Conservation (phyloP, 495 filamentous ascomycete species). For the Cercophora sp. region DNA sequence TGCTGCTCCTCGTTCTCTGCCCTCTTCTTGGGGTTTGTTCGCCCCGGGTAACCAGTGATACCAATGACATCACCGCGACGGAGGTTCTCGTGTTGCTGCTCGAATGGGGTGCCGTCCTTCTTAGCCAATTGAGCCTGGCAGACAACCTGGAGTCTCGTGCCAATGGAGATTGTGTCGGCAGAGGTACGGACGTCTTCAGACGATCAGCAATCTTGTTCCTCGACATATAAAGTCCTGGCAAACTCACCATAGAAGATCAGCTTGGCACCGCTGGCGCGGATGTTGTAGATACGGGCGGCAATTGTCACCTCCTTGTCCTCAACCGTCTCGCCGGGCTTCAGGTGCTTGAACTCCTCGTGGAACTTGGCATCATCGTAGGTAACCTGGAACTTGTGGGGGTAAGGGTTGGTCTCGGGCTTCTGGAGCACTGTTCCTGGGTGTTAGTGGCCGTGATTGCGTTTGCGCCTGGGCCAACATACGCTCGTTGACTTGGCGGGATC, state of each 20-base stretch:
- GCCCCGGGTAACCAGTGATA: conserved; percentile 82
- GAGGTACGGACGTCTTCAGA: conserved; percentile 62
- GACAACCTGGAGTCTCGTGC: conserved; percentile 84
- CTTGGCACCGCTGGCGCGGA: conserved; percentile 76
- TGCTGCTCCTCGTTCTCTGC: too few species aligned
- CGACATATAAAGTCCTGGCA: too few species aligned
- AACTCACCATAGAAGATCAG: conserved; percentile 74
- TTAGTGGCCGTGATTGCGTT: too few species aligned
- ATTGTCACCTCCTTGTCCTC: conserved; percentile 68
- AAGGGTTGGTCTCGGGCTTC: conserved; percentile 78
- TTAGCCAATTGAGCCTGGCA: conserved; percentile 73
- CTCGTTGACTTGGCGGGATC: conserved; percentile 78
- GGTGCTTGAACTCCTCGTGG: conserved; percentile 63
- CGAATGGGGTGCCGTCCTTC: conserved; percentile 60
- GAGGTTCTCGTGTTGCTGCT: conserved; percentile 84
- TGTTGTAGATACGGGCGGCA: conserved; percentile 84
- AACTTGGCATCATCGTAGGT: conserved; percentile 75
- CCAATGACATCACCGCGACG: conserved; percentile 88
- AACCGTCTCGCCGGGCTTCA: conserved; percentile 81
- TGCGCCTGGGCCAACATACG: conserved; percentile 21
- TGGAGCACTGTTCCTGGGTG: conserved; percentile 49
- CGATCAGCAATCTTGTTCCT: background rate
- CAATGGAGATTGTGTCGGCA: conserved; percentile 42
- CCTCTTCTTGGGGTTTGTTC: conserved; percentile 87
- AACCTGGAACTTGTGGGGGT: conserved; percentile 95